These are phyloP conservation scores for Erodium texanum DNA, from an alignment of 441 rosid genomes.

Conservation along the genomic window DNA sequence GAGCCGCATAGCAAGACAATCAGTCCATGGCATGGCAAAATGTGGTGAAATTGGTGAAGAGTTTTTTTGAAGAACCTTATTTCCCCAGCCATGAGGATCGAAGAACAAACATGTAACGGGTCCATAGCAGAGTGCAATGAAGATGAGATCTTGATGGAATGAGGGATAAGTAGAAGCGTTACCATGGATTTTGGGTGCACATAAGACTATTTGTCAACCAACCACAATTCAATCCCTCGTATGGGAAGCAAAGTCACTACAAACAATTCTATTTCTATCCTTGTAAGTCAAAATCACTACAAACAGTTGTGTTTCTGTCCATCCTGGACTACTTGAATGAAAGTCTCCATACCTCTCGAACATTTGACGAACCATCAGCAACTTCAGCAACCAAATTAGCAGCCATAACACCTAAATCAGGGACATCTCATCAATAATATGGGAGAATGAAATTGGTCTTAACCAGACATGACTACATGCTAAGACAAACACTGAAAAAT, in stretches of 20 bases:
- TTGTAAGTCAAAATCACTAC: not conserved
- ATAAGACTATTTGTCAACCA: too few species aligned
- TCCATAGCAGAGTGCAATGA: too few species aligned
- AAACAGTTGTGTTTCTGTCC: not conserved
- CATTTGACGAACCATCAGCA: constrained; percentile 84
- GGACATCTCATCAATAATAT: constrained; percentile 7
- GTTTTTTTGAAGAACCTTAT: too few species aligned
- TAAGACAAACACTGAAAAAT: not conserved
- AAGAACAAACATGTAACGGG: too few species aligned
- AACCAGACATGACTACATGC: not conserved
- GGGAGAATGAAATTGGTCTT: not conserved
- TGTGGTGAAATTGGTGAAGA: too few species aligned
- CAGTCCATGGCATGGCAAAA: too few species aligned
- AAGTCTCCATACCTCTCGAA: constrained; percentile 91
- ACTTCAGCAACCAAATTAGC: constrained; percentile 58
- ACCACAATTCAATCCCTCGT: too few species aligned
- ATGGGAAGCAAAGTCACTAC: not conserved
- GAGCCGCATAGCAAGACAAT: too few species aligned
- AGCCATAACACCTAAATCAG: constrained; percentile 44
- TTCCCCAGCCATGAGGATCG: too few species aligned
- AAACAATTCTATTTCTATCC: not conserved
- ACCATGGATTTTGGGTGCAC: too few species aligned
- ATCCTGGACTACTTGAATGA: constrained; percentile 32
- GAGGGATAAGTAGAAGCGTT: too few species aligned
- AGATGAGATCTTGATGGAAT: too few species aligned